Conservation (phyloP, 805 yeast species). For the Ogataea trehalophila region DNA sequence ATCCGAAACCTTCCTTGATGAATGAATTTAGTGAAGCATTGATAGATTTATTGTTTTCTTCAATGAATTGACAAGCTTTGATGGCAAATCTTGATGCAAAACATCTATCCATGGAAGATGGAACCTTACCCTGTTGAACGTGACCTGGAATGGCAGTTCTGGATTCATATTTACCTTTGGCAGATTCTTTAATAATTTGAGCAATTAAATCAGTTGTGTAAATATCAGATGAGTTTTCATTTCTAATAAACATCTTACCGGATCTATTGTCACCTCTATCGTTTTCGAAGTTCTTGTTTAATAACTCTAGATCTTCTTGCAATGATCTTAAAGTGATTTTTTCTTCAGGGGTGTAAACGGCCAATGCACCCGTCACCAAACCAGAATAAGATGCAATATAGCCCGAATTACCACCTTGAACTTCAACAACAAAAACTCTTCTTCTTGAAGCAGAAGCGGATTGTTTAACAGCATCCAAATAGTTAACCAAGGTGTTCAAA, state of each 20-base stretch:
- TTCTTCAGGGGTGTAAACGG: conserved; percentile 87
- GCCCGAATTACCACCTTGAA: conserved; percentile 97
- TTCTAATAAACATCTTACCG: conserved; percentile 82
- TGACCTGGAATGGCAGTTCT: conserved; percentile 97
- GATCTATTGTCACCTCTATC: conserved; percentile 79
- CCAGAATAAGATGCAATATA: conserved; percentile 85
- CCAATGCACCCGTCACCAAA: conserved; percentile 85
- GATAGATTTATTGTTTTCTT: conserved; percentile 35
- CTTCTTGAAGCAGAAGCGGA: conserved; percentile 92
- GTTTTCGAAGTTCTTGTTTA: conserved; percentile 60
- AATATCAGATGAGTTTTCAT: conserved; percentile 76
- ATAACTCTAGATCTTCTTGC: conserved; percentile 67
- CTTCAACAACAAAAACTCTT: conserved; percentile 93
- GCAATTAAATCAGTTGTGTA: conserved; percentile 81
- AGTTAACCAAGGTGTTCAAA: conserved; percentile 80
- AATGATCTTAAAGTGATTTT: conserved; percentile 64
- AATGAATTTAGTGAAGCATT: conserved; percentile 8
- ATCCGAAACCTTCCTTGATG: conserved; percentile 21
- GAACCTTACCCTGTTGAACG: conserved; percentile 95
- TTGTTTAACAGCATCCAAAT: conserved; percentile 94
- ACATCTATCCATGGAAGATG: conserved; percentile 91
- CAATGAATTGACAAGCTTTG: conserved; percentile 84
- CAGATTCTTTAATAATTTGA: conserved; percentile 68
- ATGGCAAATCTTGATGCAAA: conserved; percentile 87
- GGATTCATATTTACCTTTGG: conserved; percentile 74